Evolutionary conservation across 2,329 filamentous ascomycete species (phyloP), one percentile per base, ranked within the genome.

Genomic region (Neocatenulostroma microsporum): DNA sequence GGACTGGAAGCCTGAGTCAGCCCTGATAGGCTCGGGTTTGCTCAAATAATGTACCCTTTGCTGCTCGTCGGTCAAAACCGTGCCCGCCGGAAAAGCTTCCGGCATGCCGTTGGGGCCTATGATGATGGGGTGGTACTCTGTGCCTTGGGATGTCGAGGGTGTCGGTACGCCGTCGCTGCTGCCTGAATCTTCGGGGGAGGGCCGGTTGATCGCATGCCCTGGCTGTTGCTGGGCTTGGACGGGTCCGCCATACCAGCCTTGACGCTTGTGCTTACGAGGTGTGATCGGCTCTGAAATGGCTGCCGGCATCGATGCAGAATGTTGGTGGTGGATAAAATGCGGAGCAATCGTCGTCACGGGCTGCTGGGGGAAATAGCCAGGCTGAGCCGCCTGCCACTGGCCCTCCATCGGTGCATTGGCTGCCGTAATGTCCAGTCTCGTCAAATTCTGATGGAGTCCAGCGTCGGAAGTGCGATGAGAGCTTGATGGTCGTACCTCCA

Each of bases 231-330:
- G 41, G 11, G 45, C 35, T 33, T 40, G 39, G n/a, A 48, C 42
- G n/a, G 71, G 70, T 9, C 70, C 72, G 40, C 84, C 76, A 49
- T 85, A 85, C 81, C 82, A 87, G 1, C 72, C 82, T 41, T 80
- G 78, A 3, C 82, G 73, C 53, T 82, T 84, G 20, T 64, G 66
- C 44, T 76, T 77, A 7, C 76, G 70, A 3, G 74, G 67, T 0
- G 73, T 76, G 8, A 70, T 64, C 42, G 55, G 47, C 57, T 62
- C 45, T n/a, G n/a, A n/a, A n/a, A n/a, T n/a, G n/a, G n/a, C n/a
- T n/a, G n/a, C n/a, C 48, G 63, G 41, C 56, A 58, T 51, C 53
- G 46, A 53, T 47, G 46, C 50, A 54, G 44, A 51, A 50, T 62
- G 60, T 46, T 58, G 56, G 26, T 42, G 43, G 20, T 47, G 20